Conservation (phyloP, 345 rosid genomes). For the Rhodomyrtus tomentosa region DNA sequence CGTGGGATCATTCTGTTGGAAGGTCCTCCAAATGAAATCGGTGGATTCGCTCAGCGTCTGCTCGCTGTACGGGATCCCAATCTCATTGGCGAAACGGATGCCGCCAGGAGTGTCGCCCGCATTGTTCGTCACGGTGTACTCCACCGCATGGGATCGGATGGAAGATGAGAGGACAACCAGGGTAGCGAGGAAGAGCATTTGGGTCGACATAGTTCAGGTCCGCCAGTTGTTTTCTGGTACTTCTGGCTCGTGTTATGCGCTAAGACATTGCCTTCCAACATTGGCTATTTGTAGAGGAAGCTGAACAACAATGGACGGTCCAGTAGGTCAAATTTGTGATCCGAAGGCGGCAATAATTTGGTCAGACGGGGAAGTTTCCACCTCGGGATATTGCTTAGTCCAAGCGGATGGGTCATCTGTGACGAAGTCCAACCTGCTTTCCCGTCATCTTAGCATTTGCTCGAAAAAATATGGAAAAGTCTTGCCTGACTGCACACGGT, state of each 20-base stretch:
- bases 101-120: slow-evolving; percentile 19
- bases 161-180: not conserved
- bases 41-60: slow-evolving; percentile 20
- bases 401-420: not conserved
- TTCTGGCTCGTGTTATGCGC: not conserved
- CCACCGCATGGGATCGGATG: slow-evolving; percentile 18
- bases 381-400: not conserved
- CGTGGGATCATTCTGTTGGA: slow-evolving; percentile 11
- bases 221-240: not conserved
- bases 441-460: too few relatives aligned
- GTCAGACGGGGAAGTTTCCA: not conserved
- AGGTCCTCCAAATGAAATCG: slow-evolving; percentile 23
- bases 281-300: not conserved
- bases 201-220: not conserved
- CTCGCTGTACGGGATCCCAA: slow-evolving; percentile 13
- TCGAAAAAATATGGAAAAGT: too few relatives aligned
- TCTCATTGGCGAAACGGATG: slow-evolving; percentile 14
- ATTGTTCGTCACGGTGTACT: slow-evolving; percentile 21
- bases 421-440: too few relatives aligned
- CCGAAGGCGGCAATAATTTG: not conserved
- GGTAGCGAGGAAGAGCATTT: not conserved
- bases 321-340: not conserved
- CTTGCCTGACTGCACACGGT: too few relatives aligned
- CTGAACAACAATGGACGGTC: not conserved
- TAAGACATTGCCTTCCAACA: not conserved